Evolutionary conservation across 371 early-diverging fungal genomes (phyloP), one percentile per base, ranked within the genome.

Genomic region (Zychaea mexicana): DNA sequence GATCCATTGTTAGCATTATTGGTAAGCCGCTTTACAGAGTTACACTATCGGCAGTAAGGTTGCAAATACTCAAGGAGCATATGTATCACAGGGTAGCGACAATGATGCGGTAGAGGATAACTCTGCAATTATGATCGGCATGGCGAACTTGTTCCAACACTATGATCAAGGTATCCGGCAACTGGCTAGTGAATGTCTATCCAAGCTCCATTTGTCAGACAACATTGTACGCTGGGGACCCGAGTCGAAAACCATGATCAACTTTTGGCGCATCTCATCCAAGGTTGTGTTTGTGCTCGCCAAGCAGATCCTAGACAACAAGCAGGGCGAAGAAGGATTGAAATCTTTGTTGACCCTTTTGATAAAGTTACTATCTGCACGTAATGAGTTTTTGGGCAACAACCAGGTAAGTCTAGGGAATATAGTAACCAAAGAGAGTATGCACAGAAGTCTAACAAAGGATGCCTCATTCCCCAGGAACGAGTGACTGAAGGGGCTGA

Each of bases 1-100:
- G 90, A 90, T 69, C 90, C 92, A 1, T 57, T 80, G 27, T 67
- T 92, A 53, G 90, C 88, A 7, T 76, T 91, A 26, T 74, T 82
- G 26, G 90, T 89, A 72, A 75, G 19, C 7, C 2, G n/a, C 0
- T 1, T 46, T n/a, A n/a, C n/a, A n/a, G n/a, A n/a, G n/a, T n/a
- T n/a, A n/a, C n/a, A n/a, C n/a, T n/a, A n/a, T n/a, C n/a, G n/a
- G n/a, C n/a, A n/a, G n/a, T n/a, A n/a, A n/a, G n/a, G n/a, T n/a
- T n/a, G n/a, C n/a, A n/a, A n/a, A n/a, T n/a, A n/a, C n/a, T n/a
- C 33, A 33, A 33, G 12, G 8, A 33, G 5, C 33, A 8, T 39
- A 42, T 12, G 1, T 42, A 2, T 12, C 1, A 17, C n/a, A 67
- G 67, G 72, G 76, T 22, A 57, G 70, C 17, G 74, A 70, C 30